These are phyloP conservation scores for Amauroascus niger DNA, from an alignment of 2,329 filamentous ascomycete species.

Conservation along the genomic window DNA sequence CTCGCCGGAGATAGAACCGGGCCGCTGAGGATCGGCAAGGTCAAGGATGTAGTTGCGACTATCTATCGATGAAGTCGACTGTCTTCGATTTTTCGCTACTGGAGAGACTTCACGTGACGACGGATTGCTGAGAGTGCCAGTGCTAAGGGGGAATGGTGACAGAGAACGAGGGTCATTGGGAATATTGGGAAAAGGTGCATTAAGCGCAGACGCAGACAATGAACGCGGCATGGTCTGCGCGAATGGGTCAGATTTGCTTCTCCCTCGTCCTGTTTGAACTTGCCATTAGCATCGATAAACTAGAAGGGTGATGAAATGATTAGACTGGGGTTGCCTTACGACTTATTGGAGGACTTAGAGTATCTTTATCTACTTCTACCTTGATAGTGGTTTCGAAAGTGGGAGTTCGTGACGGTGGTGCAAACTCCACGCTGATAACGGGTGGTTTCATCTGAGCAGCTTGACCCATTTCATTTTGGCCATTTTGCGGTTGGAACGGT, in stretches of 20 bases:
- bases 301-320: no score
- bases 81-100: slow-evolving; percentile 34
- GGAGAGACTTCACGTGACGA: slow-evolving; percentile 39
- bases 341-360: slow-evolving; percentile 66
- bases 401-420: slow-evolving; percentile 59
- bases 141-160: slow-evolving; percentile 33
- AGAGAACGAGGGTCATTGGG: slow-evolving; percentile 33
- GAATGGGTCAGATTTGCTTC: slow-evolving; percentile 54
- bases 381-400: slow-evolving; percentile 56
- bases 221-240: slow-evolving; percentile 38
- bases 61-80: slow-evolving; percentile 41
- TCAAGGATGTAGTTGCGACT: slow-evolving; percentile 75
- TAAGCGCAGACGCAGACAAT: slow-evolving; percentile 27
- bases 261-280: slow-evolving; percentile 41
- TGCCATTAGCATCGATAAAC: slow-evolving; percentile 14
- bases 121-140: slow-evolving; percentile 31
- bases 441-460: slow-evolving; percentile 76
- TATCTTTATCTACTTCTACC: slow-evolving; percentile 58
- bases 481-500: slow-evolving; percentile 38
- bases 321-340: slow-evolving; percentile 29
- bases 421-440: slow-evolving; percentile 88
- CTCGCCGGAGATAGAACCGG: slow-evolving; percentile 51
- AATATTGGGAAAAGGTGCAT: slow-evolving; percentile 18
- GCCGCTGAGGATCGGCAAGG: slow-evolving; percentile 77
- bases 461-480: slow-evolving; percentile 54